Base-by-base conservation (phyloP, 371 early-diverging fungal genomes). In the Mucor plumbeus region DNA sequence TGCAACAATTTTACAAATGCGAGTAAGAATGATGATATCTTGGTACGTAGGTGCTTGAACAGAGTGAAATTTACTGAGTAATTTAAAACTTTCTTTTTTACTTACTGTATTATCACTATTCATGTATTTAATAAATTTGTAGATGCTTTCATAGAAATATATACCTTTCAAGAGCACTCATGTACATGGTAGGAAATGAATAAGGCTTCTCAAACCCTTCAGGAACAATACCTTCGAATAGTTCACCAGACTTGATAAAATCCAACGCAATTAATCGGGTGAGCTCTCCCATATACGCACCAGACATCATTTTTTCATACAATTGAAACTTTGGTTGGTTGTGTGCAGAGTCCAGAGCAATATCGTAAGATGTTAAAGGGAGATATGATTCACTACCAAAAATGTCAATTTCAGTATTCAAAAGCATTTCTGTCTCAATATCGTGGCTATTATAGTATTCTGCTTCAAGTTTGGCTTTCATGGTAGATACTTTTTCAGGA, bases 271-370 rank as follows among this genome's bases (percentile, higher is more conserved):
- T 84, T 62, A 87, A 65, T 34, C 94, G 87, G 10, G 82, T 80
- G 59, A 94, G 80, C 70, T 94, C 94, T 26, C 92, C 93, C 19
- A 94, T 75, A 68, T 94, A 93, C 82, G 91, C 82, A 56, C 93
- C 93, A 13, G 90, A 89, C 34, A 94, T 88, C 82, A 92, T 83
- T 78, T 94, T 94, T 74, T 94, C 94, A 65, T 88, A 90, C 10
- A 83, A 75, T 64, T 90, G 91, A 40, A 75, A 65, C 14, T 84
- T 71, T 7, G 90, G 85, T 67, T 92, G 86, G 43, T 77, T 74
- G 21, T 88, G 85, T 33, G 71, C 81, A 17, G 81, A 64, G 69
- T 94, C 90, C 44, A 93, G 71, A 44, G 64, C 69, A 48, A 62
- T 63, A 76, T 92, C 94, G 66, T 89, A 91, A 13, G 79, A 70